Evolutionary conservation across 352 stramenopile species (phyloP).

Genomic region (Globisporangium radiosum): DNA sequence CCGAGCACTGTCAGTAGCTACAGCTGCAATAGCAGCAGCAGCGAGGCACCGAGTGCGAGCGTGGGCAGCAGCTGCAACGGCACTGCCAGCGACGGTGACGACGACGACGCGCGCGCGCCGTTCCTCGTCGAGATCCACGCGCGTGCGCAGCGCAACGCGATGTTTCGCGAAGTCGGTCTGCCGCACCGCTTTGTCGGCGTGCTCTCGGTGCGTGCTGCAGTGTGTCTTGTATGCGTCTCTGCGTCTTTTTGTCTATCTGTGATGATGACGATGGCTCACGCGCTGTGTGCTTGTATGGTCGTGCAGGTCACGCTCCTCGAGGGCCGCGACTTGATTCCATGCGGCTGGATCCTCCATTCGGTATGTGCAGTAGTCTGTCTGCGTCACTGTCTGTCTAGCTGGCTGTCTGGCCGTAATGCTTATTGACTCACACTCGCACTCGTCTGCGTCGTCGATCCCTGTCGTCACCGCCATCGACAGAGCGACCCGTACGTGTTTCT

Average conservation of each 20-base stretch:
- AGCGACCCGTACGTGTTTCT: constrained; percentile 78
- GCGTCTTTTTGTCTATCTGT: too few relatives aligned
- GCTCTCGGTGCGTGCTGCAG: constrained; percentile 29
- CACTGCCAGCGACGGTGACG: constrained; percentile 4
- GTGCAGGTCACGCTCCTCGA: constrained; percentile 55
- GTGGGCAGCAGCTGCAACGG: background rate
- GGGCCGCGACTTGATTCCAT: constrained; percentile 62
- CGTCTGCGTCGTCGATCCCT: background rate
- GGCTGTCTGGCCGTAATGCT: background rate
- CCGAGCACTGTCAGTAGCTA: background rate
- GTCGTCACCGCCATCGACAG: constrained; percentile 14
- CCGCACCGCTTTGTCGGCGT: constrained; percentile 71
- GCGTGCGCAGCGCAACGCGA: constrained; percentile 65
- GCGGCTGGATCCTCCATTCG: constrained; percentile 56
- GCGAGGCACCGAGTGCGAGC: background rate
- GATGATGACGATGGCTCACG: background rate
- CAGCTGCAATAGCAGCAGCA: background rate
- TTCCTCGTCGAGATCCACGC: constrained; percentile 63
- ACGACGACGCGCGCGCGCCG: constrained; percentile 40
- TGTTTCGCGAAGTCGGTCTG: constrained; percentile 71
- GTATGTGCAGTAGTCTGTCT: constrained; percentile 12
- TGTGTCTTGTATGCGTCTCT: background rate
- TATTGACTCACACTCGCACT: too few relatives aligned
- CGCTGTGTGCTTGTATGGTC: background rate
- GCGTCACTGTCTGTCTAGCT: background rate